Evolutionary conservation across 2,329 filamentous ascomycete genomes (phyloP).

Genomic region (Periconia digitata): DNA sequence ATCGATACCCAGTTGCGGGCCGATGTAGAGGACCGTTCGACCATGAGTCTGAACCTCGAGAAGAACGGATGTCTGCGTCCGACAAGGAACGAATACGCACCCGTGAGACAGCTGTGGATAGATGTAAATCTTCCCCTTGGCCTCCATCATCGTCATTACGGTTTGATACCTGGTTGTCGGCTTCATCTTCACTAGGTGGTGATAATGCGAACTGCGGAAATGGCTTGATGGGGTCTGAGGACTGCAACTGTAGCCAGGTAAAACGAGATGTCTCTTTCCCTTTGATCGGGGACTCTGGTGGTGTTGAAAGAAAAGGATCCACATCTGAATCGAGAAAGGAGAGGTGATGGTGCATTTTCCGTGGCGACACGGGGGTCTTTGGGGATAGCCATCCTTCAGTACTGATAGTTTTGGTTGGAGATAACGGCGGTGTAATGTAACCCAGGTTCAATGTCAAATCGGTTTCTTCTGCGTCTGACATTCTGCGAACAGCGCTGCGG

Average conservation of each 20-base stretch:
- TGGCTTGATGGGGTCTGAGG: conserved; percentile 16
- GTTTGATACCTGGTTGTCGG: conserved; percentile 7
- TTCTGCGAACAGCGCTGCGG: conserved; percentile 13
- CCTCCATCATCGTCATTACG: neutral
- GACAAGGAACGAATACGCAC: conserved; percentile 13
- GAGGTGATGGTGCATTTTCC: conserved; percentile 30
- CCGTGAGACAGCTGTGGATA: conserved; percentile 7
- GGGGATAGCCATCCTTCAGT: conserved; percentile 35
- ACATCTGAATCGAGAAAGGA: conserved; percentile 19
- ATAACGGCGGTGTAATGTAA: conserved; percentile 35
- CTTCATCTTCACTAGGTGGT: conserved; percentile 14
- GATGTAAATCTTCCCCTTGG: neutral
- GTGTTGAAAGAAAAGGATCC: conserved; percentile 12
- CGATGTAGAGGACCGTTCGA: neutral
- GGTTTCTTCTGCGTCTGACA: conserved; percentile 27
- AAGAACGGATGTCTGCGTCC: neutral
- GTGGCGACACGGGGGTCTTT: conserved; percentile 33
- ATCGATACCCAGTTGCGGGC: neutral
- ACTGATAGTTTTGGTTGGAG: conserved; percentile 37
- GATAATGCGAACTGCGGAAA: conserved; percentile 2
- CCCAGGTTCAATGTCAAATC: conserved; percentile 14
- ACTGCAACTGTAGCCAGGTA: conserved; percentile 16
- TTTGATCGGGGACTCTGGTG: conserved; percentile 30
- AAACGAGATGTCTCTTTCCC: conserved; percentile 15
- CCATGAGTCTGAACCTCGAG: neutral